Conservation (phyloP, 2,329 filamentous ascomycete genomes). For the Trichoderma sp. region DNA sequence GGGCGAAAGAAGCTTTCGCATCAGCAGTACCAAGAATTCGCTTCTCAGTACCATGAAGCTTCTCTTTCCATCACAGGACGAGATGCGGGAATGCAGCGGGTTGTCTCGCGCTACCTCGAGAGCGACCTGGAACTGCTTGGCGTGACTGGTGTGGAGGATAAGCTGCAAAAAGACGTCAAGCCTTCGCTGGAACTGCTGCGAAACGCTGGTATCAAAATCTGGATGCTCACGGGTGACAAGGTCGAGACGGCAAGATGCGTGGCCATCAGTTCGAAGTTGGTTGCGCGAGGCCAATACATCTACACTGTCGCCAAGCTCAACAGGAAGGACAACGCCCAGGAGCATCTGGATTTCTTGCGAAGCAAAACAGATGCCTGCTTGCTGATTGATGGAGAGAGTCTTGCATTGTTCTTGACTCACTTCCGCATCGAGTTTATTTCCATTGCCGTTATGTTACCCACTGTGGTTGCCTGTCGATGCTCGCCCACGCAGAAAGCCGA, state of each 20-base stretch:
- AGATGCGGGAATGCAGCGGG: slow-evolving; percentile 78
- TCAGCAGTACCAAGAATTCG: slow-evolving; percentile 81
- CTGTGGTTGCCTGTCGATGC: slow-evolving; percentile 94
- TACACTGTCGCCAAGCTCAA: slow-evolving; percentile 88
- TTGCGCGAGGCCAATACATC: slow-evolving; percentile 91
- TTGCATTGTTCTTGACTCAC: slow-evolving; percentile 79
- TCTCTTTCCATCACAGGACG: slow-evolving; percentile 78
- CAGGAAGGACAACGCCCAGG: slow-evolving; percentile 81
- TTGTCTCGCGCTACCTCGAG: slow-evolving; percentile 82
- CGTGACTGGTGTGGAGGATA: slow-evolving; percentile 98
- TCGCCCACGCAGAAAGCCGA: slow-evolving; percentile 97
- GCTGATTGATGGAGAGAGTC: slow-evolving; percentile 91
- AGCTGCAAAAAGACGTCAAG: slow-evolving; percentile 93
- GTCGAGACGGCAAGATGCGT: slow-evolving; percentile 97
- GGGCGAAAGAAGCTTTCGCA: slow-evolving; percentile 84
- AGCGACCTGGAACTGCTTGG: slow-evolving; percentile 87
- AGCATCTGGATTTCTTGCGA: slow-evolving; percentile 84
- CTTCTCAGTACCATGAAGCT: slow-evolving; percentile 73
- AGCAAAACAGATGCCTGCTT: slow-evolving; percentile 86
- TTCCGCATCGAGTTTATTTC: slow-evolving; percentile 86
- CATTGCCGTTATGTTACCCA: slow-evolving; percentile 82
- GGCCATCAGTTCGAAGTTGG: slow-evolving; percentile 90
- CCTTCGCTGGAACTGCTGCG: slow-evolving; percentile 90
- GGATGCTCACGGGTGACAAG: slow-evolving; percentile 99
- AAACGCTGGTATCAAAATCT: slow-evolving; percentile 98